Evolutionary conservation across 352 stramenopile species (phyloP), one percentile per base, ranked within the genome.

Genomic region (Phytopythium kandeliae): DNA sequence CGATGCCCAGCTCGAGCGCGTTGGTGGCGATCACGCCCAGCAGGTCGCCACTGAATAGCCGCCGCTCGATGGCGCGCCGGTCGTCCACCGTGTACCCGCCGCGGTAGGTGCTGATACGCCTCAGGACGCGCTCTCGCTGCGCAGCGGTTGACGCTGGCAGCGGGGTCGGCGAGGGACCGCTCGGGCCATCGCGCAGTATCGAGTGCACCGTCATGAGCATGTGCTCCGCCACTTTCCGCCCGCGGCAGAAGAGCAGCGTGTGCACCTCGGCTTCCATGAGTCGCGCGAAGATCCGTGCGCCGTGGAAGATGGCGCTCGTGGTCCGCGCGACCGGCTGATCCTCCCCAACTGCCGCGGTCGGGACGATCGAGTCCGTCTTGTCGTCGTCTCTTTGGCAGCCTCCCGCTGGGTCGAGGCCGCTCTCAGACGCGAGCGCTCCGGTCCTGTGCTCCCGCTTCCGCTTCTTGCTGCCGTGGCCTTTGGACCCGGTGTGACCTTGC

Each of bases 1-100:
- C 95, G 46, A 99, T 97, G 16, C 97, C 97, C 11, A 99, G 69
- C 60, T 99, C 97, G 11, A 99, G 78, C 4, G 97, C 96, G 59
- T 93, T 97, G 8, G 96, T 99, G 0, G 94, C 92, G 13, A 98
- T 92, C 9, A 99, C 94, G 21, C 92, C 96, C 30, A 98, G 64
- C 6, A 99, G 74, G 15, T 98, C 73, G n/a, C 91, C 89, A 49
- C 71, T 65, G 63, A 99, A 99, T 9, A 99, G 71, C n/a, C 83
- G 67, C 5, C 83, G 57, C 70, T 99, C 97, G 51, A 99, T 99
- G 12, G 70, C 70, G 25, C 96, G 78, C 6, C 97, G 74, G 19
- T 97, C 84, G 9, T 86, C 71, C 28, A 86, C 74, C 2, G 88
- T 96, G 74, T 99, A 99, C 2, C 97, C 97, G 28, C 96, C 97